Conservation (phyloP, 768 basidiomycete genomes). For the Leucocoprinus sp. region DNA sequence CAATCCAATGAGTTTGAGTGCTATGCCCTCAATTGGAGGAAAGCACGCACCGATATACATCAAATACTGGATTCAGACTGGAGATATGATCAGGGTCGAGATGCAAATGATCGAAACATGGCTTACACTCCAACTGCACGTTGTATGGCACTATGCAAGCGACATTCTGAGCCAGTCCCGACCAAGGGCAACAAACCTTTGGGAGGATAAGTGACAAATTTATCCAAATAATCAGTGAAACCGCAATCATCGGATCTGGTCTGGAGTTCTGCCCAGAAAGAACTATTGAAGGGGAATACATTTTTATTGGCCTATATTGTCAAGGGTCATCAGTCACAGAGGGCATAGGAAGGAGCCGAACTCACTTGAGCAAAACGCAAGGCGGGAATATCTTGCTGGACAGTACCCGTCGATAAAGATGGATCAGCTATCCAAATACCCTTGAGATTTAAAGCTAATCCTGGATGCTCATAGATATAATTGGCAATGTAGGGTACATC, state of each 20-base stretch:
- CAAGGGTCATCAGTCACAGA: not conserved
- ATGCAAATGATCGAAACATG: not conserved
- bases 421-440: constrained; percentile 72
- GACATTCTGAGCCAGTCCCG: constrained; percentile 44
- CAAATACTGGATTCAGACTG: constrained; percentile 65
- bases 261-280: constrained; percentile 49
- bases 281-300: constrained; percentile 51
- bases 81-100: not conserved
- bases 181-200: constrained; percentile 51
- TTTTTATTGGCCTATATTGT: constrained; percentile 40
- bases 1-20: not conserved
- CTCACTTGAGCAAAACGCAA: constrained; percentile 47
- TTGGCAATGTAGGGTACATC: constrained; percentile 71
- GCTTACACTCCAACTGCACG: constrained; percentile 42
- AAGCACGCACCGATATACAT: constrained; percentile 46
- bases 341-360: not conserved
- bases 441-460: constrained; percentile 48
- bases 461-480: constrained; percentile 57
- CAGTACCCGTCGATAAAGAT: constrained; percentile 49
- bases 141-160: constrained; percentile 51
- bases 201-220: constrained; percentile 62
- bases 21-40: not conserved
- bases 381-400: constrained; percentile 63
- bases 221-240: constrained; percentile 53
- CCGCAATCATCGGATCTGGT: constrained; percentile 44